phyloP scores from a whole-genome alignment of 441 rosid genomes.

The Manihot esculenta region DNA sequence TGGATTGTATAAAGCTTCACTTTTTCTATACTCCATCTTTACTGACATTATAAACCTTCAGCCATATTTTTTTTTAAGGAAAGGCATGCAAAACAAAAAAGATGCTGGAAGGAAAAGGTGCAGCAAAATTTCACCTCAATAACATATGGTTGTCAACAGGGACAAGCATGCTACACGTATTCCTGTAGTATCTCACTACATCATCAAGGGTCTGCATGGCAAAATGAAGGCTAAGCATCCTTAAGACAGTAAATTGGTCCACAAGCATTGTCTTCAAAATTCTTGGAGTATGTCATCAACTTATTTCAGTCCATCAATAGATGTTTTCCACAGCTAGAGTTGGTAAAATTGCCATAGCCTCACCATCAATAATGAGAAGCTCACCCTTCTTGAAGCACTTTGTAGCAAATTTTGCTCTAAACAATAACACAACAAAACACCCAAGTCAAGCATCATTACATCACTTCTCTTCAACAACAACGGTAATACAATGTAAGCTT shows the following conservation, averaged over 20 bases:
- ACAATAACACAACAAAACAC: slow-evolving; percentile 9
- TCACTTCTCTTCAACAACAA: background rate
- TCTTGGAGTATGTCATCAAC: background rate
- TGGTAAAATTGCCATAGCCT: slow-evolving; percentile 68
- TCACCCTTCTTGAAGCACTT: slow-evolving; percentile 67
- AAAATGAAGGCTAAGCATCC: slow-evolving; percentile 4
- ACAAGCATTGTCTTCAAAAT: too few relatives aligned
- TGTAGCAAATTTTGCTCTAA: slow-evolving; percentile 73
- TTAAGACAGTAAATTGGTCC: background rate
- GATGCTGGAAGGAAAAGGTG: background rate
- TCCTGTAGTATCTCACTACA: slow-evolving; percentile 48
- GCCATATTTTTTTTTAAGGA: background rate
- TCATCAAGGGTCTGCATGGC: slow-evolving; percentile 66
- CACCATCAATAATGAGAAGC: slow-evolving; percentile 64
- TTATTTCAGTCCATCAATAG: background rate
- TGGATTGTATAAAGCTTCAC: background rate
- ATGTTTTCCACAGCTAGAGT: slow-evolving; percentile 35
- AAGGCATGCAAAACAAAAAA: background rate
- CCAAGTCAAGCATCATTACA: background rate
- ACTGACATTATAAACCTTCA: background rate
- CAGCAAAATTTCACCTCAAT: slow-evolving; percentile 48
- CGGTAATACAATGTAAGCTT: slow-evolving; percentile 25
- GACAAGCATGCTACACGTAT: slow-evolving; percentile 52
- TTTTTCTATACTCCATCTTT: background rate
- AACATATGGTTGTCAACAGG: slow-evolving; percentile 49